Evolutionary conservation across 2,329 filamentous ascomycete genomes (phyloP), one percentile per base, ranked within the genome.

Genomic region (Claviceps africana): DNA sequence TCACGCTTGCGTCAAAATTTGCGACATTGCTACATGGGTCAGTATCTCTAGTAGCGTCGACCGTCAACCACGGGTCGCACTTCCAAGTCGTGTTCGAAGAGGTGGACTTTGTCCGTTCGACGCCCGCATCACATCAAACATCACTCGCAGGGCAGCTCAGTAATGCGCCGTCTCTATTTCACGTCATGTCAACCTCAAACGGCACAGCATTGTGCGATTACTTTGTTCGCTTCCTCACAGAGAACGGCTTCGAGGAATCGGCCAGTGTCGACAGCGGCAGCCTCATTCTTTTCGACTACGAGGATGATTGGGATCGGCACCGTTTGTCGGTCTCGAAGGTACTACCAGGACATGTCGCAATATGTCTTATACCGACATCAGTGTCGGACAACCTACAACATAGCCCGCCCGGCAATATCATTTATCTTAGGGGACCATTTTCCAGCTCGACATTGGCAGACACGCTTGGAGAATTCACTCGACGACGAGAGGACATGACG

Each of bases 1-100:
- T 75, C 15, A 71, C 70, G 0, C 59, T 74, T 0, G 65, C 72
- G 11, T 4, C 58, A 61, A 9, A 71, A 70, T 67, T 72, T 21
- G 70, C 72, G 0, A 59, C 61, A 1, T 59, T 70, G 0, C 61
- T 74, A 13, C 59, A 69, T 10, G 72, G 72, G 0, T 59, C 58
- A 2, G 56, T 73, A 0, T 59, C 55, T 0, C 52, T 74, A 47
- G 59, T 72, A 0, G 65, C 33, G 21, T 37, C 33, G 19, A 21
- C 31, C 5, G 21, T 48, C 21, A 28, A 30, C 47, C 15, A 15
- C 8, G 47, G 47, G 11, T 48, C 33, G 17, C 47, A 48, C 35
- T 48, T 48, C 8, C 31, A 33, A 28, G 47, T 28, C 25, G 17
- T 30, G 21, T 48, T 13, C 35, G 33, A 28, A n/a, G 47, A 37